Evolutionary conservation across 2,329 filamentous ascomycete genomes (phyloP).

Genomic region (Phialophora macrospora): DNA sequence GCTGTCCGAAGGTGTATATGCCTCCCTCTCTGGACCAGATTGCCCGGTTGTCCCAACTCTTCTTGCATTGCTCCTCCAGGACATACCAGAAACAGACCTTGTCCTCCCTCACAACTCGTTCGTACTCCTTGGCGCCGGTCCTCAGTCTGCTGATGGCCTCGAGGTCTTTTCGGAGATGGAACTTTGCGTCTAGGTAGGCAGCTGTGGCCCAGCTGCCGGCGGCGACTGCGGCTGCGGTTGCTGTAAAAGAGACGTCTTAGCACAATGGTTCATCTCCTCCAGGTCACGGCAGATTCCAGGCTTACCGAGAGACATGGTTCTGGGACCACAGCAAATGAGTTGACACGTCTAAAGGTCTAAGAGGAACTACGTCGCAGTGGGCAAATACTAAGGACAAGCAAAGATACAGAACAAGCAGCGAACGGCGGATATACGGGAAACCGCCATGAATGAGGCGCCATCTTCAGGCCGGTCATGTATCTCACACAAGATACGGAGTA

Average conservation of each 20-base stretch:
- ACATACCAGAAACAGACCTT: slow-evolving; percentile 68
- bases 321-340: background rate
- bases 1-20: slow-evolving; percentile 63
- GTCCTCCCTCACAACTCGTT: slow-evolving; percentile 58
- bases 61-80: slow-evolving; percentile 62
- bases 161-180: slow-evolving; percentile 68
- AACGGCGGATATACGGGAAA: background rate
- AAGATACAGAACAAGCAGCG: background rate
- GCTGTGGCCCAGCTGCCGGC: slow-evolving; percentile 51
- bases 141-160: slow-evolving; percentile 51
- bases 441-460: background rate
- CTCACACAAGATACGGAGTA: slow-evolving; percentile 2
- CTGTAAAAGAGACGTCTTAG: slow-evolving; percentile 20
- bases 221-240: slow-evolving; percentile 39
- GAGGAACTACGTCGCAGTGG: background rate
- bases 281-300: background rate
- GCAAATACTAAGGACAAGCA: background rate
- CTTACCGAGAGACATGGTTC: slow-evolving; percentile 31
- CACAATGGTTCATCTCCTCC: background rate
- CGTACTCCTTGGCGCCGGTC: slow-evolving; percentile 52
- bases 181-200: slow-evolving; percentile 72
- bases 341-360: background rate
- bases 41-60: slow-evolving; percentile 60
- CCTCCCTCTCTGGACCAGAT: slow-evolving; percentile 68
- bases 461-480: background rate